Percentiles rank a stretch among this genome's conserved stretches.
Evolutionary conservation across 1,139 yeast genomes (phyloP).

Genomic region (Blastobotrys persicus): DNA sequence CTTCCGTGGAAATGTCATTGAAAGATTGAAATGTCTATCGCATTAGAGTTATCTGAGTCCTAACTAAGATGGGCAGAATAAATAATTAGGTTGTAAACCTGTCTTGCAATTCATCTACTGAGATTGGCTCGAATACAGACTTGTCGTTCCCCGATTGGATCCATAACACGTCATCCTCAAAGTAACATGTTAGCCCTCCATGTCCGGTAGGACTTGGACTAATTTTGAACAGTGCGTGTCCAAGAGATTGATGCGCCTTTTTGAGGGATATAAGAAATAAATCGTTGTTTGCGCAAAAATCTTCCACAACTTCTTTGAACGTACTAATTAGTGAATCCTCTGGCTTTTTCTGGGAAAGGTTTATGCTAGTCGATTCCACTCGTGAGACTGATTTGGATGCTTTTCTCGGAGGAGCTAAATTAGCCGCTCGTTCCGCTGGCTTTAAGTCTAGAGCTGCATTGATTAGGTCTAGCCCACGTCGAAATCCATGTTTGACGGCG

Average conservation of each 20-base stretch:
- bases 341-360: neutral
- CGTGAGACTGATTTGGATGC: neutral
- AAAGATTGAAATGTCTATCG: too few relatives aligned
- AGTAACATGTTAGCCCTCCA: conserved; percentile 38
- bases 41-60: too few relatives aligned
- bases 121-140: conserved; percentile 26
- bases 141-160: conserved; percentile 24
- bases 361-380: neutral
- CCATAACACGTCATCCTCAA: conserved; percentile 51
- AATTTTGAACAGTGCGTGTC: conserved; percentile 40
- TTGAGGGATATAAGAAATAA: conserved; percentile 38
- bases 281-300: conserved; percentile 40
- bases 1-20: too few relatives aligned
- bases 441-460: conserved; percentile 35
- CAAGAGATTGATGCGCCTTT: conserved; percentile 35
- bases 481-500: conserved; percentile 29
- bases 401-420: neutral
- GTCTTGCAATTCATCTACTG: conserved; percentile 29
- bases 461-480: conserved; percentile 37
- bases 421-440: conserved; percentile 8
- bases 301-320: conserved; percentile 52
- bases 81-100: neutral
- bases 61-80: too few relatives aligned
- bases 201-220: conserved; percentile 34
- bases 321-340: conserved; percentile 23